phyloP scores from a whole-genome alignment of 169 alveolate species.

The Cyclospora cayetanensis region DNA sequence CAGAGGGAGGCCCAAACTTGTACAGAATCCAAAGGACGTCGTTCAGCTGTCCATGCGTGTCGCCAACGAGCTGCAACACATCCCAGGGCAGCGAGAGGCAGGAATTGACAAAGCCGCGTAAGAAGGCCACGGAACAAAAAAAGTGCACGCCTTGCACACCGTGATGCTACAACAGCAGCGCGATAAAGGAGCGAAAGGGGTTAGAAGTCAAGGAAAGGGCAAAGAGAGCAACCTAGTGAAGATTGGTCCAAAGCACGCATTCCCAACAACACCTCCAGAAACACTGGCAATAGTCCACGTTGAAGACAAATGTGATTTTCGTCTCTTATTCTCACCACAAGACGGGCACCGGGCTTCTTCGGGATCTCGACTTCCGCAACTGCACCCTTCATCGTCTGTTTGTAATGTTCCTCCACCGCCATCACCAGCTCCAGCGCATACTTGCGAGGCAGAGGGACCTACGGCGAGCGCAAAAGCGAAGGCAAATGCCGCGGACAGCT shows the following conservation, averaged over 20 bases:
- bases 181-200: no score
- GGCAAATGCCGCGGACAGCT: not conserved
- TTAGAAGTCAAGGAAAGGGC: no score
- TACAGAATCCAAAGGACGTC: conserved; percentile 91
- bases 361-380: conserved; percentile 70
- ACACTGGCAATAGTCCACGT: no score
- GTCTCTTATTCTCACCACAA: conserved; percentile 42
- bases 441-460: conserved; percentile 69
- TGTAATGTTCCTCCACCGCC: conserved; percentile 62
- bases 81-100: no score
- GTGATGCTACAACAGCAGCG: no score
- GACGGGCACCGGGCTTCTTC: conserved; percentile 44
- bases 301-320: no score
- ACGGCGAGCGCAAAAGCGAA: not conserved
- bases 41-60: conserved; percentile 92
- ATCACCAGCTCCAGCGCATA: conserved; percentile 69
- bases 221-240: not conserved
- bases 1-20: conserved; percentile 90
- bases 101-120: no score
- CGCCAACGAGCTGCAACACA: conserved; percentile 84
- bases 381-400: conserved; percentile 69
- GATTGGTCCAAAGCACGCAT: not conserved
- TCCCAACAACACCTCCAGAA: not conserved
- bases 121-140: no score
- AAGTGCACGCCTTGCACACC: no score